phyloP scores from a whole-genome alignment of 805 yeast genomes.

The Kluyveromyces nonfermentans region DNA sequence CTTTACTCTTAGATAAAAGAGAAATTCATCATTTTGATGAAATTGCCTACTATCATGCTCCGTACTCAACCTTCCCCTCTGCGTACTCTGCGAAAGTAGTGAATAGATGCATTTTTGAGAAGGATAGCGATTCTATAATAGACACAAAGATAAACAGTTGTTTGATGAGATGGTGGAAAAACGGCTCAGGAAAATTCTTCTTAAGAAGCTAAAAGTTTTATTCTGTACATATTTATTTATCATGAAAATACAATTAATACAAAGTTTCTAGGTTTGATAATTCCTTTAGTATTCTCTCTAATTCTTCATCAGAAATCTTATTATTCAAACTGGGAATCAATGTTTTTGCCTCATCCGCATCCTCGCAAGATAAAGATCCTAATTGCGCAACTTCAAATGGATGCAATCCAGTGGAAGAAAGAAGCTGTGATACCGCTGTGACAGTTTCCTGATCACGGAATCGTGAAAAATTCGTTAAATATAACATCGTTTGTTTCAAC shows the following conservation, averaged over 20 bases:
- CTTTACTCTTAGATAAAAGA: conserved; percentile 45
- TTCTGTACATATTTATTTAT: not conserved
- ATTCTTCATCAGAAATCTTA: conserved; percentile 77
- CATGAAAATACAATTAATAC: conserved; percentile 14
- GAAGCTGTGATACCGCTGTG: conserved; percentile 81
- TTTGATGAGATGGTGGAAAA: conserved; percentile 70
- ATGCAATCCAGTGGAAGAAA: conserved; percentile 68
- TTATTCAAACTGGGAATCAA: conserved; percentile 77
- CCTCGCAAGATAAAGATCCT: conserved; percentile 88
- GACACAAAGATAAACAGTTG: conserved; percentile 48
- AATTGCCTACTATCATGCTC: conserved; percentile 69
- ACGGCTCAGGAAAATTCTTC: conserved; percentile 38
- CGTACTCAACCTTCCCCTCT: conserved; percentile 56
- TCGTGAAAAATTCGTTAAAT: conserved; percentile 75
- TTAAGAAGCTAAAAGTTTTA: conserved; percentile 7
- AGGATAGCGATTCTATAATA: conserved; percentile 33
- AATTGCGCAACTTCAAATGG: conserved; percentile 91
- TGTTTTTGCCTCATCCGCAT: conserved; percentile 93
- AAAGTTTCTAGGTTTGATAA: conserved; percentile 55
- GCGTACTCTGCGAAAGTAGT: conserved; percentile 38
- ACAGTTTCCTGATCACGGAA: conserved; percentile 90
- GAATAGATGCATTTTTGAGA: conserved; percentile 57
- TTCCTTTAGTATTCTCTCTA: conserved; percentile 82
- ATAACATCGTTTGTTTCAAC: conserved; percentile 83
- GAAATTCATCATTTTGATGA: conserved; percentile 75